These are phyloP conservation scores for Exophiala aquamarina DNA, from an alignment of 2,329 filamentous ascomycete genomes.

Conservation along the genomic window DNA sequence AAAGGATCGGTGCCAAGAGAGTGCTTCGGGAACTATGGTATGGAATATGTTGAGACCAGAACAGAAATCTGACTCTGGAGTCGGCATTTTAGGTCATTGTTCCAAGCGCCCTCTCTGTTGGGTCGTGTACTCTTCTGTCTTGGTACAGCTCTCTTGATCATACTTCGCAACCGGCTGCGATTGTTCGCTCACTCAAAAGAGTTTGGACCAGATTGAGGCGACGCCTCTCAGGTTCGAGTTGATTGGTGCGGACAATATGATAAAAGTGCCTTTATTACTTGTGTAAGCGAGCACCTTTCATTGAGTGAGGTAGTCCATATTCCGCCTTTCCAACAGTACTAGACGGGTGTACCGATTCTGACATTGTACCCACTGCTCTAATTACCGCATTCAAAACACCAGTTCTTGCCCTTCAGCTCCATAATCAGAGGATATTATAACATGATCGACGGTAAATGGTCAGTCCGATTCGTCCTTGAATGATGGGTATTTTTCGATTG, in stretches of 20 bases:
- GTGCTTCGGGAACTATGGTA: too few relatives aligned
- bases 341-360: neutral
- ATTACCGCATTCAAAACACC: neutral
- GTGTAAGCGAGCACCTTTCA: too few relatives aligned
- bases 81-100: too few relatives aligned
- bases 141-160: neutral
- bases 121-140: neutral
- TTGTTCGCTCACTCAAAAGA: neutral
- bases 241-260: neutral
- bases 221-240: neutral
- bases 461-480: neutral
- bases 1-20: too few relatives aligned
- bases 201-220: neutral
- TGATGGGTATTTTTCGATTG: neutral
- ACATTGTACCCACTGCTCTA: neutral
- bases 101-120: too few relatives aligned
- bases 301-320: too few relatives aligned
- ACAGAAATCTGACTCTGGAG: too few relatives aligned
- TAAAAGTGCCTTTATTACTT: too few relatives aligned
- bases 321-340: too few relatives aligned
- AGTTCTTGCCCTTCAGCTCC: neutral
- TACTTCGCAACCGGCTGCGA: neutral
- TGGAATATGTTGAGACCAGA: too few relatives aligned
- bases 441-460: neutral
- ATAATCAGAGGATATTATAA: neutral